Evolutionary conservation across 768 basidiomycete genomes (phyloP).

Genomic region (Leccinum variicolor): DNA sequence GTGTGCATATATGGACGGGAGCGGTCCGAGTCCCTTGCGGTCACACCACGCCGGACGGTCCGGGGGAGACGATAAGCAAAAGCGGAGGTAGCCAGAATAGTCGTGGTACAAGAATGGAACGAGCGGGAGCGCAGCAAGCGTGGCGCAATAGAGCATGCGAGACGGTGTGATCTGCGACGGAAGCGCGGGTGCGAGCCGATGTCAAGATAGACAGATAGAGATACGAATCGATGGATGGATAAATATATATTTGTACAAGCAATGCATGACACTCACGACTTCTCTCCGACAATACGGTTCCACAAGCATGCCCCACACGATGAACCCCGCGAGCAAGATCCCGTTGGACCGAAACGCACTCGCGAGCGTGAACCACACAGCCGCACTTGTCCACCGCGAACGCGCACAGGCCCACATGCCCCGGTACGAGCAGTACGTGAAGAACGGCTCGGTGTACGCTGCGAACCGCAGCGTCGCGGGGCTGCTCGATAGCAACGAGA

Average conservation of each 20-base stretch:
- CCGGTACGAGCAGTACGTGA: conserved; percentile 74
- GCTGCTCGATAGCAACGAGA: conserved; percentile 80
- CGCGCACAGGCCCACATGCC: conserved; percentile 32
- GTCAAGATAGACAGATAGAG: not conserved
- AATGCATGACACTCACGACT: conserved; percentile 16
- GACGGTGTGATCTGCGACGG: conserved; percentile 31
- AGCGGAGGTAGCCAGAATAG: conserved; percentile 55
- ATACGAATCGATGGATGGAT: not conserved
- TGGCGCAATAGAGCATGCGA: conserved; percentile 34
- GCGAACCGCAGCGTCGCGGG: conserved; percentile 70
- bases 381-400: conserved; percentile 50
- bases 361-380: conserved; percentile 62
- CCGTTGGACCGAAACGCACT: conserved; percentile 75
- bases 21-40: conserved; percentile 6
- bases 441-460: conserved; percentile 84
- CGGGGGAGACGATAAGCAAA: conserved; percentile 48
- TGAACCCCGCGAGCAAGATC: conserved; percentile 69
- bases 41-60: conserved; percentile 61
- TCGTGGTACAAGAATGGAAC: conserved; percentile 76
- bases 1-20: conserved; percentile 77
- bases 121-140: conserved; percentile 47
- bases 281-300: conserved; percentile 43
- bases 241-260: not conserved
- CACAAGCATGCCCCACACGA: conserved; percentile 68
- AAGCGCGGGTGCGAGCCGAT: not conserved